Evolutionary conservation across 176 grass and related monocot genomes (phyloP).

Genomic region (Luzula sylvatica): DNA sequence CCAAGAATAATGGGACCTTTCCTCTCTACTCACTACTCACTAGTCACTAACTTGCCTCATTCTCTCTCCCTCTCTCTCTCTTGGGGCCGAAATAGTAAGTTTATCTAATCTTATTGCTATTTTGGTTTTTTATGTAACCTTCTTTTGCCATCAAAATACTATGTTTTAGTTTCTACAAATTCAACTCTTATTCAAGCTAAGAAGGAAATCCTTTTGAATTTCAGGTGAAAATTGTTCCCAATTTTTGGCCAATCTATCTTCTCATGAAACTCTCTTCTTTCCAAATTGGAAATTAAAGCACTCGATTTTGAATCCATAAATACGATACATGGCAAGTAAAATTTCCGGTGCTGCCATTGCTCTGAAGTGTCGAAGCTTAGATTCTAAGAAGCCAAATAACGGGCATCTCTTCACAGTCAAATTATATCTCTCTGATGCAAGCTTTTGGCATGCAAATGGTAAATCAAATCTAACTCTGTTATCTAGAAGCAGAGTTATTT

Average conservation of each 20-base stretch:
- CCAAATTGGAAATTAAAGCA: background rate
- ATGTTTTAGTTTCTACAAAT: background rate
- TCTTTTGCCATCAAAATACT: background rate
- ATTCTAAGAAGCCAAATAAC: slow-evolving; percentile 29
- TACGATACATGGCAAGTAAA: slow-evolving; percentile 29
- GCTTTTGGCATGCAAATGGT: slow-evolving; percentile 12
- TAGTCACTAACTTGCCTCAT: background rate
- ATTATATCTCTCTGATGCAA: slow-evolving; percentile 25
- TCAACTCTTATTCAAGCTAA: background rate
- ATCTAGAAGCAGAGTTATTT: slow-evolving; percentile 12
- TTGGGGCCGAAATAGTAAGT: background rate
- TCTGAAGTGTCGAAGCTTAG: slow-evolving; percentile 25
- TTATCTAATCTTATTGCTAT: background rate
- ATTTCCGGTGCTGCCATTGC: slow-evolving; percentile 28
- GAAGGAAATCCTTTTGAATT: background rate
- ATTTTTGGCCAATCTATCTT: background rate
- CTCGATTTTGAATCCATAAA: background rate
- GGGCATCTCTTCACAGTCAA: slow-evolving; percentile 23
- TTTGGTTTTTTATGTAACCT: background rate
- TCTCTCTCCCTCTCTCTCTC: slow-evolving; percentile 3
- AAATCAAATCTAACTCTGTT: slow-evolving; percentile 20
- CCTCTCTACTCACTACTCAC: background rate
- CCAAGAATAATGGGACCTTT: no score
- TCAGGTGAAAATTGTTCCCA: background rate
- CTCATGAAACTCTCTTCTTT: background rate